Conservation (phyloP, 2,329 filamentous ascomycete genomes). For the Aureobasidium vineae region DNA sequence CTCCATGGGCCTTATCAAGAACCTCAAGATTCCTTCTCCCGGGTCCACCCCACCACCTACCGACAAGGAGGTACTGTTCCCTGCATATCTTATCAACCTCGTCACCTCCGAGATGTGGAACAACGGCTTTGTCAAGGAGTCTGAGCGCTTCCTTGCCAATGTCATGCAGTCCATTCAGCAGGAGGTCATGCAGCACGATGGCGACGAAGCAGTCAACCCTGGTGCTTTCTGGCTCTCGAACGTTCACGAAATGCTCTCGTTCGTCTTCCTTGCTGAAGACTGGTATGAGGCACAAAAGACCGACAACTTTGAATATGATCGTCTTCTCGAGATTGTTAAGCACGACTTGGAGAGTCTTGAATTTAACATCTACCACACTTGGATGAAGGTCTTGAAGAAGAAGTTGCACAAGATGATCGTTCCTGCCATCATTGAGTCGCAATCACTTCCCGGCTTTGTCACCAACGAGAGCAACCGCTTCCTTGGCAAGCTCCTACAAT, state of each 20-base stretch:
- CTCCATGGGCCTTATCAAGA: constrained; percentile 90
- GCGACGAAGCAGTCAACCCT: constrained; percentile 94
- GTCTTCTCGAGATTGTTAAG: constrained; percentile 96
- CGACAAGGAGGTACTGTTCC: constrained; percentile 98
- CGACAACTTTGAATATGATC: constrained; percentile 98
- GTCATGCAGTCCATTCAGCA: constrained; percentile 99
- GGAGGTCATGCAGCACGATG: constrained; percentile 98
- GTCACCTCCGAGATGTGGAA: constrained; percentile 99
- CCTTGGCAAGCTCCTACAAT: constrained; percentile 91
- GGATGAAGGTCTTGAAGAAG: constrained; percentile 99
- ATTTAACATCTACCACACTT: constrained; percentile 99
- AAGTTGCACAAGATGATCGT: constrained; percentile 99
- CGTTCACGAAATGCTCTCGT: constrained; percentile 99
- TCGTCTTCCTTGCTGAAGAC: constrained; percentile 97
- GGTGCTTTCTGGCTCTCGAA: constrained; percentile 99
- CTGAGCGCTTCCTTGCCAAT: constrained; percentile 95
- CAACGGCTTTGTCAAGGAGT: constrained; percentile 99
- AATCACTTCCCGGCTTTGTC: constrained; percentile 96
- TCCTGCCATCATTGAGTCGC: constrained; percentile 97
- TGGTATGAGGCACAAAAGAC: constrained; percentile 99
- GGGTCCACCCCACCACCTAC: constrained; percentile 84
- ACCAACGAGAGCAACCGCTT: constrained; percentile 99
- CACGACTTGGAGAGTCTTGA: constrained; percentile 97
- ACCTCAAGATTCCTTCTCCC: constrained; percentile 92
- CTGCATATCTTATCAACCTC: constrained; percentile 96